Percentiles rank a stretch among this genome's conserved stretches.
phyloP scores from a whole-genome alignment of 2,329 filamentous ascomycete genomes.

The Penicillium sp. region DNA sequence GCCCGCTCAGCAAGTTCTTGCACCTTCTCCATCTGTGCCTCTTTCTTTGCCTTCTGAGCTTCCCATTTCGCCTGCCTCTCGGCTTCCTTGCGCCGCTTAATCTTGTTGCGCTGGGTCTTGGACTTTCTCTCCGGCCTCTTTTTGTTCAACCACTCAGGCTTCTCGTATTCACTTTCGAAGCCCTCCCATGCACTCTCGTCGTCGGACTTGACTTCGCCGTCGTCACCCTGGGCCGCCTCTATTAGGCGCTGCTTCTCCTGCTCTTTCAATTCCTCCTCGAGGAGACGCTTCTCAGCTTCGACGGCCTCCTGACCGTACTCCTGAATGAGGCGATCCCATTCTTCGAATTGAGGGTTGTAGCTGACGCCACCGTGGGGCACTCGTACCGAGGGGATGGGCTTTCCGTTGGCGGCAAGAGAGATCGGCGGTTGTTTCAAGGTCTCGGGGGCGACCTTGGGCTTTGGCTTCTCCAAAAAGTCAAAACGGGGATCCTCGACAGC shows the following conservation, averaged over 20 bases:
- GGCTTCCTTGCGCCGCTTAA: slow-evolving; percentile 81
- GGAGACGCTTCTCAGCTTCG: slow-evolving; percentile 69
- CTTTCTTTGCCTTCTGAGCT: slow-evolving; percentile 66
- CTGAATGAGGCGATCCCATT: slow-evolving; percentile 73
- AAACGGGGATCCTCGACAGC: slow-evolving; percentile 51
- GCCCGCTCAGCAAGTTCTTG: slow-evolving; percentile 59
- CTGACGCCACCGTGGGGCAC: slow-evolving; percentile 78
- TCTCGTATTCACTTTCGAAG: slow-evolving; percentile 73
- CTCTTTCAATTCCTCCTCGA: slow-evolving; percentile 64
- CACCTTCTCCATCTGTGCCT: slow-evolving; percentile 66
- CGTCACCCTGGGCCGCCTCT: slow-evolving; percentile 69
- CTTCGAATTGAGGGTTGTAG: slow-evolving; percentile 85
- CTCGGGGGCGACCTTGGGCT: slow-evolving; percentile 64
- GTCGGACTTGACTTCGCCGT: slow-evolving; percentile 70
- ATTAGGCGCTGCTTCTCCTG: slow-evolving; percentile 63
- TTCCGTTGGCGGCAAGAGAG: slow-evolving; percentile 77
- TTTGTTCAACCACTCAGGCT: slow-evolving; percentile 60
- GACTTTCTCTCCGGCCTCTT: slow-evolving; percentile 85
- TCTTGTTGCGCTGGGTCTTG: slow-evolving; percentile 77
- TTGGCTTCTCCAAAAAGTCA: slow-evolving; percentile 63
- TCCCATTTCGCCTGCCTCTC: slow-evolving; percentile 74
- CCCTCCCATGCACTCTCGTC: slow-evolving; percentile 91
- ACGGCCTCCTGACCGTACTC: slow-evolving; percentile 74
- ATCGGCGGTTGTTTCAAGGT: slow-evolving; percentile 74
- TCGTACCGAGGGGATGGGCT: slow-evolving; percentile 69